Conservation (phyloP, 2,329 filamentous ascomycete species). For the Diaporthe sp. region DNA sequence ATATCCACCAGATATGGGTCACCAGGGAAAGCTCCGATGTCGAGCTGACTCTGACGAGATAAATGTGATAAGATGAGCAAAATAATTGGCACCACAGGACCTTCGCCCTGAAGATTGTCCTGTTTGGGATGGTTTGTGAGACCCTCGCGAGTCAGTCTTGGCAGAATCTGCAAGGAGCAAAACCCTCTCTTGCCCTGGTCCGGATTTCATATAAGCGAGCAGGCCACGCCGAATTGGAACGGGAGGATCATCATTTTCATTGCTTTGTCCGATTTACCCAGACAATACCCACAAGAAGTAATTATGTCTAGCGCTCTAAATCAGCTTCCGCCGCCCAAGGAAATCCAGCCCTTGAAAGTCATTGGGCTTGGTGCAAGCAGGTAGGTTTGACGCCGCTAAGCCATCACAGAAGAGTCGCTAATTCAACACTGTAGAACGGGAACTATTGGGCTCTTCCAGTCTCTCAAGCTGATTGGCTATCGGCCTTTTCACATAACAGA, state of each 20-base stretch:
- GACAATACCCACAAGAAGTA: neutral
- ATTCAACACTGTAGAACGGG: neutral
- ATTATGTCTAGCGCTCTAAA: neutral
- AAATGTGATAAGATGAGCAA: neutral
- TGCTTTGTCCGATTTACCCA: neutral
- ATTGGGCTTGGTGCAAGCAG: conserved; percentile 7
- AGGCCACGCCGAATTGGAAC: neutral
- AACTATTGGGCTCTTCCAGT: conserved; percentile 16
- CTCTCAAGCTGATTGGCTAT: conserved; percentile 10
- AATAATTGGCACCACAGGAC: neutral
- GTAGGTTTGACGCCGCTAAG: neutral
- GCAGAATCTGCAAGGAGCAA: neutral
- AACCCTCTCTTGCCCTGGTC: neutral
- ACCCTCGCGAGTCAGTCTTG: neutral
- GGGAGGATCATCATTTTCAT: neutral
- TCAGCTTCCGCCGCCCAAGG: conserved; percentile 2
- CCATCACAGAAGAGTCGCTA: neutral
- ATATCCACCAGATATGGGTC: neutral
- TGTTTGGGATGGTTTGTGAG: neutral
- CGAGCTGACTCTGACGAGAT: neutral
- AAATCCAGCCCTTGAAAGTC: conserved; percentile 2
- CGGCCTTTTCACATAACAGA: conserved; percentile 19
- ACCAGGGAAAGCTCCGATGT: neutral
- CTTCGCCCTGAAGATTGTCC: neutral
- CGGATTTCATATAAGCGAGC: neutral